Conservation (phyloP, 1,284 basidiomycete genomes). For the Austroboletus niveus region DNA sequence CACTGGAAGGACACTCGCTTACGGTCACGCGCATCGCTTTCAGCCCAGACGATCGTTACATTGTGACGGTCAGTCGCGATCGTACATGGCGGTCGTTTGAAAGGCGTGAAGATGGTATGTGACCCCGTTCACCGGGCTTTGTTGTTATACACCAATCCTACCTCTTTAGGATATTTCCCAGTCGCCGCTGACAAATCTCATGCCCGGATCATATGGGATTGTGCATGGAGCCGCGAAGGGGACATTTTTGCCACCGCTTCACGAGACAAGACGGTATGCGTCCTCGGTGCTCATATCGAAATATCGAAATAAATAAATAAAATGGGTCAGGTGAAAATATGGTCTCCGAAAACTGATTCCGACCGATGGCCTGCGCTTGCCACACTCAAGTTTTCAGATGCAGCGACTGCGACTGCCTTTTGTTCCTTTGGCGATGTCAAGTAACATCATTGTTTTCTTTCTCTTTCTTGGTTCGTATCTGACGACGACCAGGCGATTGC, state of each 20-base stretch:
- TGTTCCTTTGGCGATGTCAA: conserved; percentile 39
- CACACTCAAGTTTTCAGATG: conserved; percentile 59
- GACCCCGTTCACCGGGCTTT: not conserved
- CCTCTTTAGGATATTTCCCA: conserved; percentile 53
- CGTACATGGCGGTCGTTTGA: conserved; percentile 89
- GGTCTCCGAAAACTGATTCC: conserved; percentile 41
- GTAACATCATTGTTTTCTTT: conserved; percentile 33
- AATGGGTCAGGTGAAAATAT: conserved; percentile 64
- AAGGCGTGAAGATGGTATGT: conserved; percentile 41
- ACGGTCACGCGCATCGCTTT: conserved; percentile 92
- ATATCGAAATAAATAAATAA: no score
- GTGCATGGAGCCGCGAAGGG: conserved; percentile 74
- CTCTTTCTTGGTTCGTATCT: not conserved
- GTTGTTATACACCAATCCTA: not conserved
- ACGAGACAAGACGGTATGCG: conserved; percentile 86
- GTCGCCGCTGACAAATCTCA: conserved; percentile 81
- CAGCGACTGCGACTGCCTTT: conserved; percentile 74
- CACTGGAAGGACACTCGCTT: conserved; percentile 81
- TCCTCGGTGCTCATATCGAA: not conserved
- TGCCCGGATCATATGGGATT: conserved; percentile 94
- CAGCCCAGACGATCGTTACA: conserved; percentile 74
- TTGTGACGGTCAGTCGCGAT: conserved; percentile 89
- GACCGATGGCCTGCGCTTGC: conserved; percentile 50
- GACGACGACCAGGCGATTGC: conserved; percentile 42
- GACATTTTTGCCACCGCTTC: conserved; percentile 90